phyloP scores from a whole-genome alignment of 2,329 filamentous ascomycete genomes.

The Fusarium oligoseptatum region DNA sequence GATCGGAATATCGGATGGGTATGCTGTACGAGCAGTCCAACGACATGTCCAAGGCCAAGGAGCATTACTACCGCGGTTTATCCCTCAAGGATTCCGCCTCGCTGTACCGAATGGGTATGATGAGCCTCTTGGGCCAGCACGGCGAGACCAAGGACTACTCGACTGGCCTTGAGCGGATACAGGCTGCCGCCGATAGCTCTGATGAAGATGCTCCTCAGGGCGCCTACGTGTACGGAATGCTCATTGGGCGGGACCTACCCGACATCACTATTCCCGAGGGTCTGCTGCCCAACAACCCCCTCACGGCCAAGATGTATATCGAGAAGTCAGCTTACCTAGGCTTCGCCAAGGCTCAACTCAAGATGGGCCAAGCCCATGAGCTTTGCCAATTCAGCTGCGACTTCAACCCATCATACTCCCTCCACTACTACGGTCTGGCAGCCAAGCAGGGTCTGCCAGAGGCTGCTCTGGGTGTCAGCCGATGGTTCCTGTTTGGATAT shows the following conservation, averaged over 20 bases:
- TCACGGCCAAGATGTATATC: constrained; percentile 85
- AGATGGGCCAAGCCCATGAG: constrained; percentile 97
- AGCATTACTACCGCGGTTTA: constrained; percentile 89
- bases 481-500: constrained; percentile 98
- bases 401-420: constrained; percentile 90
- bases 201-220: constrained; percentile 98
- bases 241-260: constrained; percentile 90
- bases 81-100: constrained; percentile 88
- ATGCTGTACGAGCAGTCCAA: constrained; percentile 98
- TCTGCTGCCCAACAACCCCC: constrained; percentile 78
- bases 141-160: constrained; percentile 86
- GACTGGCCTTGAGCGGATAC: constrained; percentile 85
- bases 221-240: constrained; percentile 95
- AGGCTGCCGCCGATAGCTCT: constrained; percentile 83
- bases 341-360: constrained; percentile 95
- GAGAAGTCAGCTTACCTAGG: constrained; percentile 97
- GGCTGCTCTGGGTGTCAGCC: constrained; percentile 95
- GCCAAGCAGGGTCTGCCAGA: constrained; percentile 93
- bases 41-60: constrained; percentile 89
- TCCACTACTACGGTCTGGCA: constrained; percentile 96
- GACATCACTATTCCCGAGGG: constrained; percentile 84
- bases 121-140: constrained; percentile 94
- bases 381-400: constrained; percentile 93
- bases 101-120: constrained; percentile 91
- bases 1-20: constrained; percentile 96